Evolutionary conservation across 2,329 filamentous ascomycete species (phyloP), one percentile per base, ranked within the genome.

Genomic region (Curvularia hawaiiensis): DNA sequence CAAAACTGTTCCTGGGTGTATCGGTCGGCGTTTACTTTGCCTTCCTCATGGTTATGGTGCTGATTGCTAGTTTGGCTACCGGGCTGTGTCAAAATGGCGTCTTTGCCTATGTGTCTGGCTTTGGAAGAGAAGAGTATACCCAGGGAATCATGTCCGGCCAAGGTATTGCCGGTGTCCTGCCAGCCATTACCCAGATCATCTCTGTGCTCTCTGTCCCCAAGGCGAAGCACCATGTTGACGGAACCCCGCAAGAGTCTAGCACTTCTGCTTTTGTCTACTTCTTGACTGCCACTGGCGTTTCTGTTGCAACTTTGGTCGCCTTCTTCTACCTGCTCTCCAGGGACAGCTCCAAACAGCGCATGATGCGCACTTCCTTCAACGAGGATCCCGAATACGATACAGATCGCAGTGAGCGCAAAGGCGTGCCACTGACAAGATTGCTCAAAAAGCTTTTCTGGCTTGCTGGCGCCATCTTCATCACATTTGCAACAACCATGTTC

Each of bases 61-160:
- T 90, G 60, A 79, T 81, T n/a, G 86, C 92, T 0, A 91, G 92
- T 63, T 82, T 90, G 71, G 92, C 91, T 0, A 90, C 92, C 0
- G 93, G 90, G 0, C 81, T 97, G 50, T 90, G 93, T 65, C 95
- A 98, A 78, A 98, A 98, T 75, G 95, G 95, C 18, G 87, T 95
- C 11, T 97, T 97, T 74, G 92, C 95, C 3, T 98, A 93, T 73
- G 92, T 92, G 3, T 87, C 90, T 3, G 89, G 91, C 51, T 98
- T 97, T 70, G 91, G 89, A 35, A 83, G 90, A 50, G 86, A 89
- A 20, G 91, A 95, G 76, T 99, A 98, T 76, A 97, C 92, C 54
- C 94, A 98, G 77, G 94, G 90, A 24, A 92, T 98, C 76, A 98
- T 99, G 93, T 88, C 89, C 3, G 95, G 95, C 1, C 95, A 99